Percentiles rank a stretch among this genome's conserved stretches.
Evolutionary conservation across 2,329 filamentous ascomycete species (phyloP).

Genomic region (Trichoderma sp.): DNA sequence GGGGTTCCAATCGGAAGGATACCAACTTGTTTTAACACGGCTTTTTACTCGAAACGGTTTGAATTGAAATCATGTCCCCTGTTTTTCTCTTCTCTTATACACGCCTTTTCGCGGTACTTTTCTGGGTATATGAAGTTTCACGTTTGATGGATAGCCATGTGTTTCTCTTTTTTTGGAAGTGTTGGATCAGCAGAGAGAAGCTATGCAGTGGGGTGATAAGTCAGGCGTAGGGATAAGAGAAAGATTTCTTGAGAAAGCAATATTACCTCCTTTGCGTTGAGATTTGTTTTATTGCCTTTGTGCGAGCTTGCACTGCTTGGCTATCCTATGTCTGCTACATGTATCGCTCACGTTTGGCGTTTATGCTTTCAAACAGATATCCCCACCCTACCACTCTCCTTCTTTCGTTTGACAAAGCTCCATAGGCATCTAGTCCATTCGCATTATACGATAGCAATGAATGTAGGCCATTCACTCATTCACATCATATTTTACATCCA

Average conservation of each 20-base stretch:
- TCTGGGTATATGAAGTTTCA: background rate
- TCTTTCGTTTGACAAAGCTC: background rate
- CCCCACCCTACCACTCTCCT: background rate
- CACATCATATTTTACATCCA: background rate
- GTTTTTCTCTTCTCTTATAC: background rate
- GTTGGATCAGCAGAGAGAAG: background rate
- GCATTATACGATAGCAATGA: background rate
- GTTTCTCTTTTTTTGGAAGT: background rate
- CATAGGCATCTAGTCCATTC: background rate
- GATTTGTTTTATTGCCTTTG: background rate
- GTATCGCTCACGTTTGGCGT: background rate
- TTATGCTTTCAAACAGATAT: background rate
- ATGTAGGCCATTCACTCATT: background rate
- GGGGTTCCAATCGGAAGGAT: constrained; percentile 27
- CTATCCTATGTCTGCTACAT: background rate
- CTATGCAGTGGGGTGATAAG: background rate
- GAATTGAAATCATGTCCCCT: constrained; percentile 11
- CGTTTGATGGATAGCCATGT: constrained; percentile 7
- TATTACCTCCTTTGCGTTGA: background rate
- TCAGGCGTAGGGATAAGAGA: constrained; percentile 11
- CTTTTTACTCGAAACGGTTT: constrained; percentile 12
- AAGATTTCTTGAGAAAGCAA: constrained; percentile 11
- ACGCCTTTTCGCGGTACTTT: background rate
- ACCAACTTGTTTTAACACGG: constrained; percentile 29
- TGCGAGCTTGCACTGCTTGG: background rate